Base-by-base conservation (phyloP, 2,329 filamentous ascomycete genomes). In the Hypoxylon sp. region DNA sequence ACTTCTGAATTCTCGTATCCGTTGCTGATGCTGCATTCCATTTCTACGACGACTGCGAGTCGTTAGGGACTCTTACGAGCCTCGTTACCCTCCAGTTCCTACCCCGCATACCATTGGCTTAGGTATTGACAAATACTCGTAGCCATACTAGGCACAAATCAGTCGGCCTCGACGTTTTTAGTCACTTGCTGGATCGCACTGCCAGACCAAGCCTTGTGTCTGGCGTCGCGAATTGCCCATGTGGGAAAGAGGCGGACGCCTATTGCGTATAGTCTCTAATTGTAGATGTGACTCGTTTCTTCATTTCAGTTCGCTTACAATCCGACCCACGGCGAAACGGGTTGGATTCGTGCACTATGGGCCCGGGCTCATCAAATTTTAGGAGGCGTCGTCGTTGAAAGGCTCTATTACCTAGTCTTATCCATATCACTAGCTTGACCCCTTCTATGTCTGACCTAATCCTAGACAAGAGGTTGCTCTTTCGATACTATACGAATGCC, bases 81-180 rank as follows among this genome's bases (percentile, higher is more conserved):
- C 52, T 68, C 42, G 52, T 57, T 45, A 53, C 20, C 20, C 40
- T 60, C 30, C n/a, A 45, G 42, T 46, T 53, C 22, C 42, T 60
- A 33, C 30, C 40, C 20, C 26, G 44, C 32, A 9, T 61, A 44
- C 56, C 12, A 66, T 66, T 68, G 63, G 63, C 18, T 28, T 55
- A 36, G 50, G 36, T n/a, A 18, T 59, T 68, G 65, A 68, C 65
- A 66, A 66, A 68, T 68, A 54, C 51, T 42, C 12, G 14, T 36
- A 24, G 11, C 38, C 20, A 33, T 53, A 58, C 54, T 57, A 63
- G 51, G 57, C 44, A 62, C 57, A 38, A 62, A 59, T 56, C 62
- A 40, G 52, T 45, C 38, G 46, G 48, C 33, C n/a, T 9, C 54
- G 50, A 49, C 36, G 54, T 40, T 33, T 64, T 30, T 55, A 26